phyloP scores from a whole-genome alignment of 2,329 filamentous ascomycete genomes.

The Sphaerulina populicola region DNA sequence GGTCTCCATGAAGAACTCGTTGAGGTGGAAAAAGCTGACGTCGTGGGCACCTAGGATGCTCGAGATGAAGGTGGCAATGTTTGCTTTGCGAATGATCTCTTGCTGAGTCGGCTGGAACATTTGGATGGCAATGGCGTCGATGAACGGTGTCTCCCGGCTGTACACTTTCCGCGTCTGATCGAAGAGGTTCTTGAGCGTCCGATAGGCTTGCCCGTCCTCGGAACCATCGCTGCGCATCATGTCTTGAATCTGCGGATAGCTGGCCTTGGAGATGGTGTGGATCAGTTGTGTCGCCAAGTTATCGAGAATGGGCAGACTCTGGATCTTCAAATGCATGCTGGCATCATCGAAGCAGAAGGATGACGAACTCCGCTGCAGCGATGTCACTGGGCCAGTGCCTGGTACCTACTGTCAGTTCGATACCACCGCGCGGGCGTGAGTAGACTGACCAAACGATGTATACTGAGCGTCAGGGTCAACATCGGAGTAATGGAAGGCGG shows the following conservation, averaged over 20 bases:
- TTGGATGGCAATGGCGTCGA: constrained; percentile 34
- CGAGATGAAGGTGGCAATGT: constrained; percentile 56
- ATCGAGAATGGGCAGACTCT: constrained; percentile 54
- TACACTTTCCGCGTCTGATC: constrained; percentile 57
- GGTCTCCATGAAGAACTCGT: constrained; percentile 55
- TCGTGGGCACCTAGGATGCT: constrained; percentile 54
- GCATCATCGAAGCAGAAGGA: constrained; percentile 34
- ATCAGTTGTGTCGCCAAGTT: constrained; percentile 54
- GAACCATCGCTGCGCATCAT: constrained; percentile 42
- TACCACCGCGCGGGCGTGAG: constrained; percentile 6
- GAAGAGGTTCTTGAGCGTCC: constrained; percentile 53
- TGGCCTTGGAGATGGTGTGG: constrained; percentile 49
- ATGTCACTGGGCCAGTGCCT: constrained; percentile 18
- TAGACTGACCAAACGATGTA: constrained; percentile 10
- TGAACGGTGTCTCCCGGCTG: constrained; percentile 48
- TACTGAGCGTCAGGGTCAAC: constrained; percentile 14
- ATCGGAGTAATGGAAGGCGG: constrained; percentile 9
- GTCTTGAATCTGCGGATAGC: constrained; percentile 49
- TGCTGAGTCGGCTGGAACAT: constrained; percentile 41
- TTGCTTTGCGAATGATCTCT: constrained; percentile 55
- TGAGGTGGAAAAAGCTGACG: constrained; percentile 55
- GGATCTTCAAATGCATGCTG: constrained; percentile 45
- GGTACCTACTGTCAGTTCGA: constrained; percentile 34
- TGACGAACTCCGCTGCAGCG: constrained; percentile 6
- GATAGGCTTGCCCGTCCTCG: constrained; percentile 50